Conservation (phyloP, 352 stramenopile genomes). For the Globisporangium acanthophoron region DNA sequence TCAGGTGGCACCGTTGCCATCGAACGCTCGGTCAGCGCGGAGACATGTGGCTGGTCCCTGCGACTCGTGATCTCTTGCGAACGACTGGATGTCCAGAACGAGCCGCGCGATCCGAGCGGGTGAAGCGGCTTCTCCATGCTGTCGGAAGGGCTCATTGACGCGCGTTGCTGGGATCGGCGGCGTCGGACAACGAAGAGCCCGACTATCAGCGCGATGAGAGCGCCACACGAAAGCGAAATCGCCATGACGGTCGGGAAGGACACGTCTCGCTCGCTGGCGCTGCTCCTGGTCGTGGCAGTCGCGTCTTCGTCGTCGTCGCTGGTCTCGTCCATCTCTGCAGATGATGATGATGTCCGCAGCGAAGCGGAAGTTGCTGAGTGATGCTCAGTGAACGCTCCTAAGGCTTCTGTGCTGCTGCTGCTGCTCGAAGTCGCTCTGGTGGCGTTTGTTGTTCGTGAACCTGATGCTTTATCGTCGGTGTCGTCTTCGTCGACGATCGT, state of each 20-base stretch:
- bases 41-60: neutral
- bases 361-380: neutral
- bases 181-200: constrained; percentile 9
- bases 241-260: constrained; percentile 5
- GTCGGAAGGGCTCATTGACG: constrained; percentile 2
- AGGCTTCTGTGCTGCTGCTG: neutral
- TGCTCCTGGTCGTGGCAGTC: neutral
- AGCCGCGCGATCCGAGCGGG: constrained; percentile 1
- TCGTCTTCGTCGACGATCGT: neutral
- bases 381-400: neutral
- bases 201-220: constrained; percentile 5
- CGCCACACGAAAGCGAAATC: constrained; percentile 14
- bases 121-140: constrained; percentile 7
- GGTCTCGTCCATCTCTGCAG: neutral
- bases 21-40: constrained; percentile 1
- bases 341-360: neutral
- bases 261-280: neutral
- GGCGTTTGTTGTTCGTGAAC: neutral
- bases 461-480: neutral
- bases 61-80: constrained; percentile 4
- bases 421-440: neutral
- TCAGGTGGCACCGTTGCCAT: constrained; percentile 8
- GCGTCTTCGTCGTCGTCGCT: constrained; percentile 10
- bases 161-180: constrained; percentile 3
- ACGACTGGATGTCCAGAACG: constrained; percentile 4